These are phyloP conservation scores for Polyporus arcularius DNA, from an alignment of 768 basidiomycete genomes.

Conservation along the genomic window DNA sequence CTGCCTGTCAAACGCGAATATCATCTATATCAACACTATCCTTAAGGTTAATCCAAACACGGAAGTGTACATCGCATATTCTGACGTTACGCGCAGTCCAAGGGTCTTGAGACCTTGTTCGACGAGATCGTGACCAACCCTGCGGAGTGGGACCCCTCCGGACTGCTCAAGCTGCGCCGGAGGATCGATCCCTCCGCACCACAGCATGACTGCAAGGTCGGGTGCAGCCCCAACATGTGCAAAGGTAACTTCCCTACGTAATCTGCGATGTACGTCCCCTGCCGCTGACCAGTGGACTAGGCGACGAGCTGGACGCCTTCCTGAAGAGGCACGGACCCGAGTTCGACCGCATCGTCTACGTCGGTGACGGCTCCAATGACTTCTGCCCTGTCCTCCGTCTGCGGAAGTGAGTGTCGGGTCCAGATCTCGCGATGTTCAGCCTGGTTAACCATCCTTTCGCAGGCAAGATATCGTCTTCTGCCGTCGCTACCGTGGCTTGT, in stretches of 20 bases:
- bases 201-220: conserved; percentile 82
- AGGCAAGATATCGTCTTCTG: conserved; percentile 87
- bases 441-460: conserved; percentile 1
- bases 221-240: conserved; percentile 97
- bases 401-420: conserved; percentile 47
- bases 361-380: conserved; percentile 95
- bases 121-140: conserved; percentile 91
- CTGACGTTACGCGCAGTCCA: conserved; percentile 48
- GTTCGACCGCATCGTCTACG: conserved; percentile 82
- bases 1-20: conserved; percentile 93
- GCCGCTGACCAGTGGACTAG: conserved; percentile 38
- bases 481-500: conserved; percentile 74
- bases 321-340: conserved; percentile 56
- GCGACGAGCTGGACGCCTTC: conserved; percentile 90
- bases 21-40: conserved; percentile 88
- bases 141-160: conserved; percentile 73
- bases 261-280: background rate
- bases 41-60: conserved; percentile 55
- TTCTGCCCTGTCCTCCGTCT: conserved; percentile 90
- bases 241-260: conserved; percentile 57
- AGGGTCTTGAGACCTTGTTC: conserved; percentile 73
- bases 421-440: too few species aligned
- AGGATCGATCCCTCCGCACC: conserved; percentile 74
- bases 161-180: conserved; percentile 74
- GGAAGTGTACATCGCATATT: background rate